phyloP scores from a whole-genome alignment of 192 early-diverging fungal genomes.

The Gigaspora rosea region DNA sequence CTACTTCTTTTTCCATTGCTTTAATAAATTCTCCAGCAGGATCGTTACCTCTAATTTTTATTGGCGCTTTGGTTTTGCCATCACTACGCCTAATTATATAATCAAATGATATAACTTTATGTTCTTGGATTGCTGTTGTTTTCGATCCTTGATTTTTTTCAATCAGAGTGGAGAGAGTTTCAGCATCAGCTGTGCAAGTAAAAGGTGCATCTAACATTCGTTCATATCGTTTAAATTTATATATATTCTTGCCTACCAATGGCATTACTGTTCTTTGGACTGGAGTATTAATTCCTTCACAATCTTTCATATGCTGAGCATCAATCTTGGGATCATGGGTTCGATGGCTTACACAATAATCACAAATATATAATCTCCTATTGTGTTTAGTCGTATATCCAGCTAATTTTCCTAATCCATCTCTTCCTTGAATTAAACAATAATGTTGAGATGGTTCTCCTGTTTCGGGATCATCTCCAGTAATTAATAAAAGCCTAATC shows the following conservation, averaged over 20 bases:
- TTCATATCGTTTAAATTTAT: too few species aligned
- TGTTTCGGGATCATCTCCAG: conserved; percentile 1
- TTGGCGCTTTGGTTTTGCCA: conserved; percentile 1
- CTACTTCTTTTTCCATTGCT: not conserved
- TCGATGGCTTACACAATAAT: too few species aligned
- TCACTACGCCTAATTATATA: not conserved
- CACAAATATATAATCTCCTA: not conserved
- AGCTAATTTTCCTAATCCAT: conserved; percentile 18
- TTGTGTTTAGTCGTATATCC: conserved; percentile 6
- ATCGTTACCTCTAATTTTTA: conserved; percentile 7
- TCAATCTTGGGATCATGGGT: too few species aligned
- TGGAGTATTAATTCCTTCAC: too few species aligned
- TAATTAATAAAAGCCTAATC: conserved; percentile 11
- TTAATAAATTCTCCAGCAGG: conserved; percentile 8
- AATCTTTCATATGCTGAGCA: too few species aligned
- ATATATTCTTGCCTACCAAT: too few species aligned
- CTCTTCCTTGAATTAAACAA: not conserved
- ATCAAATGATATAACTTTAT: too few species aligned
- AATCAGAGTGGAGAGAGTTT: not conserved
- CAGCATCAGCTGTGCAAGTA: not conserved
- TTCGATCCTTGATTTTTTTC: conserved; percentile 16
- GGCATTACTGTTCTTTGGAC: too few species aligned
- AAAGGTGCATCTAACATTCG: too few species aligned
- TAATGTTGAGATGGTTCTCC: conserved; percentile 11
- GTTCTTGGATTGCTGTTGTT: conserved; percentile 13